Conservation (phyloP, 2,329 filamentous ascomycete genomes). For the Talaromyces rugulosus region DNA sequence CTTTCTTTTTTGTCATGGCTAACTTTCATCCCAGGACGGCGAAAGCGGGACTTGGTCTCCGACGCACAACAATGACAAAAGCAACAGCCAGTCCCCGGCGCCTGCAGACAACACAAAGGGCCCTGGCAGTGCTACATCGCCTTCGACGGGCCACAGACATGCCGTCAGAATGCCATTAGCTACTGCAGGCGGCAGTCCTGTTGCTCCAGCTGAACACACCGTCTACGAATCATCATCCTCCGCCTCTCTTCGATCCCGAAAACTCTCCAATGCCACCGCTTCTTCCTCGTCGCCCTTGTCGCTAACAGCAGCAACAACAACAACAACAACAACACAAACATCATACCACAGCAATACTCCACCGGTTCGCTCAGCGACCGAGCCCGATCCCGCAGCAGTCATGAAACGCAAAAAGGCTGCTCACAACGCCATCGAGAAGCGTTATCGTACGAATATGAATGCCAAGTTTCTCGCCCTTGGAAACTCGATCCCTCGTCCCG, state of each 20-base stretch:
- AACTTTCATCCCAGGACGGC: conserved; percentile 1
- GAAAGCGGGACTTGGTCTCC: conserved; percentile 13
- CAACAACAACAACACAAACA: neutral
- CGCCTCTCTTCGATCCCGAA: neutral
- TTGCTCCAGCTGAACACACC: neutral
- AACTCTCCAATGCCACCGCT: conserved; percentile 8
- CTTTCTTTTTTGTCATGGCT: neutral
- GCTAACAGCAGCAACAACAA: conserved; percentile 4
- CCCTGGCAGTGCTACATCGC: neutral
- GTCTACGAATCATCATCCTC: neutral
- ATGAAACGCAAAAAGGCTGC: conserved; percentile 34
- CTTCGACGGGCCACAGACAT: neutral
- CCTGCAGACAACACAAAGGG: neutral
- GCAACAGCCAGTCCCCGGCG: conserved; percentile 6
- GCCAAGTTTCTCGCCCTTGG: conserved; percentile 38
- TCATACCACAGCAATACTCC: neutral
- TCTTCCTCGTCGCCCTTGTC: conserved; percentile 6
- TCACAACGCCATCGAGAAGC: conserved; percentile 40
- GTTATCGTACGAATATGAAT: conserved; percentile 41
- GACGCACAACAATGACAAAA: conserved; percentile 7
- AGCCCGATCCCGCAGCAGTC: conserved; percentile 16
- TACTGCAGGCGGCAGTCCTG: neutral
- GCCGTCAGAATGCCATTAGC: neutral
- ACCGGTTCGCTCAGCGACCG: conserved; percentile 3
- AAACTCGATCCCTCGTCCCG: conserved; percentile 25